Conservation (phyloP, 2,329 filamentous ascomycete species). For the Cladosporium colombiae region DNA sequence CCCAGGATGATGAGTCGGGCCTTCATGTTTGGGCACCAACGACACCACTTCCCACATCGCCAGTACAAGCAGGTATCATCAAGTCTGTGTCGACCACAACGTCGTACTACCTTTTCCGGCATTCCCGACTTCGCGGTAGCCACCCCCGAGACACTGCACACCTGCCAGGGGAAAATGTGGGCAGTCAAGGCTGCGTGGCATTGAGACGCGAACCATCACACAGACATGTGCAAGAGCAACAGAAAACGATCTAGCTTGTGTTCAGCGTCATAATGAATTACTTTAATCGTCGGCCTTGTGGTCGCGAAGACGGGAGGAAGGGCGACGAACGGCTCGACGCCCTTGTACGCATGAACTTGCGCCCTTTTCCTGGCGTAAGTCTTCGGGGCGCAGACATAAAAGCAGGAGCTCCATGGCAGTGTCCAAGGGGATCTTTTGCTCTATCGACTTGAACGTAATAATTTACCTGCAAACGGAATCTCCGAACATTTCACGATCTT, state of each 20-base stretch:
- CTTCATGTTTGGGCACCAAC: background rate
- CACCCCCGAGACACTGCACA: background rate
- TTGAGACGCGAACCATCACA: conserved; percentile 4
- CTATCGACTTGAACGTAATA: background rate
- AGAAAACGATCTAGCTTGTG: background rate
- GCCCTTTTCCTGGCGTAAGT: background rate
- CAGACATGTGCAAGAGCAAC: background rate
- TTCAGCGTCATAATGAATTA: background rate
- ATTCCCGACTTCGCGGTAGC: background rate
- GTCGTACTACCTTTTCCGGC: background rate
- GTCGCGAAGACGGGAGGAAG: background rate
- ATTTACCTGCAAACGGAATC: background rate
- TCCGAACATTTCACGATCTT: background rate
- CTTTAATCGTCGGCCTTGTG: background rate
- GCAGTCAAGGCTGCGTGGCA: background rate
- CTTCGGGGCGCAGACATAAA: background rate
- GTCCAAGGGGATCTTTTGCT: background rate
- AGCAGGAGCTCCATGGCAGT: background rate
- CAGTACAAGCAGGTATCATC: background rate
- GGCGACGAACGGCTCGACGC: background rate
- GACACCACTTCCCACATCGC: background rate
- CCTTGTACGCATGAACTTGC: background rate
- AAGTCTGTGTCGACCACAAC: background rate
- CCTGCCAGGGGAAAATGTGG: background rate
- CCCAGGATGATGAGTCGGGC: conserved; percentile 1